A percentile compares a stretch with the other conserved stretches of the same genome.
These are phyloP conservation scores for Albophoma yamanashiensis DNA, from an alignment of 2,329 filamentous ascomycete genomes.

Conservation along the genomic window DNA sequence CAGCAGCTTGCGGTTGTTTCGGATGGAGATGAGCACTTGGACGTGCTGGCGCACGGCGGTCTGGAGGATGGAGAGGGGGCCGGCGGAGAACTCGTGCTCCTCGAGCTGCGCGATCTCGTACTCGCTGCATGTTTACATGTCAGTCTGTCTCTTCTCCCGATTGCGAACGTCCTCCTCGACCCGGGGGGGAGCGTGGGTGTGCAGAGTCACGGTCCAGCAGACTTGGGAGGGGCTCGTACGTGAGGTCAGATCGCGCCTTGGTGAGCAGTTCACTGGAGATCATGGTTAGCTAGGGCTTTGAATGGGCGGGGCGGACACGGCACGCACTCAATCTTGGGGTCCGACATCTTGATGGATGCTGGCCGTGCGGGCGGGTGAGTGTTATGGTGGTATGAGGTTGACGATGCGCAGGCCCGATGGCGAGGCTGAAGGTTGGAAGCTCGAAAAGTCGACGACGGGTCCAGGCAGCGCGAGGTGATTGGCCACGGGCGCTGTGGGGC, in stretches of 20 bases:
- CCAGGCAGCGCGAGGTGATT: conserved; percentile 13
- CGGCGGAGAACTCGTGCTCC: conserved; percentile 44
- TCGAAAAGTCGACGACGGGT: conserved; percentile 18
- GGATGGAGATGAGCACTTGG: conserved; percentile 93
- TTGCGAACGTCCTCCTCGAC: background rate
- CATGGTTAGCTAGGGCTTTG: background rate
- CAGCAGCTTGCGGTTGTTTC: conserved; percentile 96
- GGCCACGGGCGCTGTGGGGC: conserved; percentile 6
- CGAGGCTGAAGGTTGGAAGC: conserved; percentile 23
- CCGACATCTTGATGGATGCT: conserved; percentile 38
- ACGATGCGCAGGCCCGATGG: conserved; percentile 8
- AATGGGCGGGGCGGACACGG: background rate
- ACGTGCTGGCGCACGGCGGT: conserved; percentile 90
- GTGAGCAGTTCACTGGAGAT: conserved; percentile 66
- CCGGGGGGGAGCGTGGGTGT: background rate
- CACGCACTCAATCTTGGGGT: conserved; percentile 62
- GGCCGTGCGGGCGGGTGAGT: conserved; percentile 3
- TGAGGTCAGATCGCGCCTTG: conserved; percentile 84
- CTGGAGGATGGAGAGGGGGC: conserved; percentile 77
- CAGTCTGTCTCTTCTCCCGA: background rate
- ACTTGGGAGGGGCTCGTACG: conserved; percentile 43
- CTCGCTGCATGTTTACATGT: conserved; percentile 45
- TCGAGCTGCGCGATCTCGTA: conserved; percentile 73
- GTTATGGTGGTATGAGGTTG: conserved; percentile 9
- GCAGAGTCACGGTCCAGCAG: background rate